A percentile compares a stretch with the other conserved stretches of the same genome.
phyloP scores from a whole-genome alignment of 148 eudicot species.

The Chenopodium berlandieri region DNA sequence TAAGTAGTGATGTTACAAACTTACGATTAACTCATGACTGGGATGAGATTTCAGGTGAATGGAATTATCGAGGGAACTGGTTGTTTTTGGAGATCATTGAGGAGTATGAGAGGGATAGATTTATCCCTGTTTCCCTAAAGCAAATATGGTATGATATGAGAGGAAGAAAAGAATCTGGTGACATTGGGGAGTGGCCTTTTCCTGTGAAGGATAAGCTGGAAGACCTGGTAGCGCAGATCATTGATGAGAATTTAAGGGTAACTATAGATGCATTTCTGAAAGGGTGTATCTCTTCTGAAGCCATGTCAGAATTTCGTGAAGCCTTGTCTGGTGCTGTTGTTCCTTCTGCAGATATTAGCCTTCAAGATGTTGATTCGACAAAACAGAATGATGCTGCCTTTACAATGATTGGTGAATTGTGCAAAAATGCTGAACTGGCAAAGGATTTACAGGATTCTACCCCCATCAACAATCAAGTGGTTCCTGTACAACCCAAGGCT shows the following conservation, averaged over 20 bases:
- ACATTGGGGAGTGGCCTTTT: slow-evolving; percentile 63
- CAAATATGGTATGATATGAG: slow-evolving; percentile 93
- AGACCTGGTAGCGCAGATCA: slow-evolving; percentile 39
- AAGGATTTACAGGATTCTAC: slow-evolving; percentile 2
- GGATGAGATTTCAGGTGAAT: slow-evolving; percentile 56
- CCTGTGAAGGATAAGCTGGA: slow-evolving; percentile 44
- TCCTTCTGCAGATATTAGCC: slow-evolving; percentile 15
- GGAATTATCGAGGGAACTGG: slow-evolving; percentile 84
- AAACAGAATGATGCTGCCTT: slow-evolving; percentile 6
- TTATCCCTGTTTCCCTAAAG: slow-evolving; percentile 59
- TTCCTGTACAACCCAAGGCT: slow-evolving; percentile 14
- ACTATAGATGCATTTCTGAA: slow-evolving; percentile 37
- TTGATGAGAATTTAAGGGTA: slow-evolving; percentile 42
- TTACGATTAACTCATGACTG: slow-evolving; percentile 68
- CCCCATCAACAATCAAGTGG: slow-evolving; percentile 16
- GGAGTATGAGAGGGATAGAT: slow-evolving; percentile 35
- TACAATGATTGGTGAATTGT: slow-evolving; percentile 7
- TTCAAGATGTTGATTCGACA: slow-evolving; percentile 8
- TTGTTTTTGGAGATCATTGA: slow-evolving; percentile 57
- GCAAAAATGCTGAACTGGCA: slow-evolving; percentile 11
- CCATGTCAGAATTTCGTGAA: slow-evolving; percentile 1
- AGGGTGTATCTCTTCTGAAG: slow-evolving; percentile 25
- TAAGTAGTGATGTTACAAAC: slow-evolving; percentile 15
- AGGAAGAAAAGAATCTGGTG: slow-evolving; percentile 34
- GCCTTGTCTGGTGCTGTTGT: slow-evolving; percentile 16